Evolutionary conservation across 2,329 filamentous ascomycete species (phyloP).

Genomic region (Penicillium verrucosum): DNA sequence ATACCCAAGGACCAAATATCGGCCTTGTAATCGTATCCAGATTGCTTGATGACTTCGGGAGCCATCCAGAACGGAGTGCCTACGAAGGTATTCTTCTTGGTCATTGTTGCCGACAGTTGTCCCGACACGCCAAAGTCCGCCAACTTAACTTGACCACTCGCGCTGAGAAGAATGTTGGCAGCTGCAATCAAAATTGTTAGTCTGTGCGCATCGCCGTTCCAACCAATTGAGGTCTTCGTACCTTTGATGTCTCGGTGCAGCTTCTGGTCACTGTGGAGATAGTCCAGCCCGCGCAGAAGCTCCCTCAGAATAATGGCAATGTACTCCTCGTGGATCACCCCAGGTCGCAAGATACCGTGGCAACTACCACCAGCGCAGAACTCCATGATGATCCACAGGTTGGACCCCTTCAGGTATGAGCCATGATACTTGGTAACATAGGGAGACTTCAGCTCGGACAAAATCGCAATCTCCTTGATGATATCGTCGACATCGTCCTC

Average conservation of each 20-base stretch:
- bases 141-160: slow-evolving; percentile 92
- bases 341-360: slow-evolving; percentile 92
- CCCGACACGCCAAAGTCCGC: slow-evolving; percentile 97
- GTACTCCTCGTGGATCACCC: slow-evolving; percentile 86
- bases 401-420: slow-evolving; percentile 90
- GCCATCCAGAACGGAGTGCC: slow-evolving; percentile 99
- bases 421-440: slow-evolving; percentile 98
- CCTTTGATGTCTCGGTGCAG: slow-evolving; percentile 95
- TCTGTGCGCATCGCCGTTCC: background rate
- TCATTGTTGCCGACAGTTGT: slow-evolving; percentile 96
- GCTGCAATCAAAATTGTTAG: slow-evolving; percentile 52
- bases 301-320: slow-evolving; percentile 94
- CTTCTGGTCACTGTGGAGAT: slow-evolving; percentile 93
- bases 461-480: slow-evolving; percentile 95
- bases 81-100: slow-evolving; percentile 98
- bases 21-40: slow-evolving; percentile 94
- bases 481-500: slow-evolving; percentile 99
- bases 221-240: slow-evolving; percentile 33
- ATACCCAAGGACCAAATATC: slow-evolving; percentile 98
- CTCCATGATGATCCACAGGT: slow-evolving; percentile 99
- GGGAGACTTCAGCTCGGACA: slow-evolving; percentile 91
- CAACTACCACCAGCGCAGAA: slow-evolving; percentile 97
- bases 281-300: slow-evolving; percentile 83
- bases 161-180: slow-evolving; percentile 84
- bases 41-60: slow-evolving; percentile 97